Percentiles rank a stretch among this genome's conserved stretches.
phyloP scores from a whole-genome alignment of 1,284 basidiomycete genomes.

The Ceratobasidium sp. region DNA sequence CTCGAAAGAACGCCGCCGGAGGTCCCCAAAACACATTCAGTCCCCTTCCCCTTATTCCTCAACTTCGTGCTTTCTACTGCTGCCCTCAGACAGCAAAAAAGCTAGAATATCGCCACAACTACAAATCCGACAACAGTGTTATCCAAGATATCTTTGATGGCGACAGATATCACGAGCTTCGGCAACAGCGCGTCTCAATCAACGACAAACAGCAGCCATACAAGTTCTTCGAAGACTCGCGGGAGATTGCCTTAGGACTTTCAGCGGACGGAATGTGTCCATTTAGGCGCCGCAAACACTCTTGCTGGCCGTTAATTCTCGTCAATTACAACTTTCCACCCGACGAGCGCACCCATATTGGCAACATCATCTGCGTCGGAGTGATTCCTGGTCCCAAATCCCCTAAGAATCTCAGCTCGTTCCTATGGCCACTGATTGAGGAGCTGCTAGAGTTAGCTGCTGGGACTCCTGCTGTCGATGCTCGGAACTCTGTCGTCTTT shows the following conservation, averaged over 20 bases:
- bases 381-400: conserved; percentile 40
- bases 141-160: conserved; percentile 41
- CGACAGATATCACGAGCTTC: conserved; percentile 26
- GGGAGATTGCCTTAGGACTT: conserved; percentile 40
- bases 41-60: conserved; percentile 55
- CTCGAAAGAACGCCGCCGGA: conserved; percentile 50
- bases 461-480: background rate
- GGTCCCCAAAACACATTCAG: conserved; percentile 50
- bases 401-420: conserved; percentile 34
- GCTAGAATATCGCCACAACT: conserved; percentile 47
- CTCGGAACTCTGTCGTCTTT: conserved; percentile 1
- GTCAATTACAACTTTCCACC: conserved; percentile 43
- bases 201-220: conserved; percentile 18
- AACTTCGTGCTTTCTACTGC: conserved; percentile 53
- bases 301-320: conserved; percentile 34
- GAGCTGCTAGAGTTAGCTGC: conserved; percentile 34
- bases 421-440: conserved; percentile 38
- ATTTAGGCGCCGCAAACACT: conserved; percentile 45
- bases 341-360: conserved; percentile 1
- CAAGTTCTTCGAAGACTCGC: conserved; percentile 9
- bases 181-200: conserved; percentile 5
- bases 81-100: conserved; percentile 47
- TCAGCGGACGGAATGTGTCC: conserved; percentile 42
- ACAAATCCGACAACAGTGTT: conserved; percentile 41
- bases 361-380: conserved; percentile 40